Evolutionary conservation across 805 yeast species (phyloP).

Genomic region (Isabelozyma heimii): DNA sequence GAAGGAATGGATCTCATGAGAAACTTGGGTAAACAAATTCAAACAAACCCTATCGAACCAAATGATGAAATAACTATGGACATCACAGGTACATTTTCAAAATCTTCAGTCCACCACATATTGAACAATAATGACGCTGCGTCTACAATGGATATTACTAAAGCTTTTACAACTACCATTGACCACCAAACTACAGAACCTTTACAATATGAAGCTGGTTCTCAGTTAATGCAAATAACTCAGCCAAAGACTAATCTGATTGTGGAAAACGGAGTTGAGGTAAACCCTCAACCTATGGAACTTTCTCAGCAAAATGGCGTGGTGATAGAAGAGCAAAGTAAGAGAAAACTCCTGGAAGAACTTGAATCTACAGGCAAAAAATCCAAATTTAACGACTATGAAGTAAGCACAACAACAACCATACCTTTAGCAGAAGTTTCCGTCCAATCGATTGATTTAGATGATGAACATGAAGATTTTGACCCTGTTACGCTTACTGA

Average conservation of each 20-base stretch:
- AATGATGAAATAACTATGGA: constrained; percentile 4
- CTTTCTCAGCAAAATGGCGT: constrained; percentile 12
- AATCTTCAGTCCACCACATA: not conserved
- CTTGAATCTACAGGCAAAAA: constrained; percentile 9
- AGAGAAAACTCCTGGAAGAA: not conserved
- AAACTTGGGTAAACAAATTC: not conserved
- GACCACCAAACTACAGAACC: not conserved
- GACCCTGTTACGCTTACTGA: constrained; percentile 33
- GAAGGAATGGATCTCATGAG: not conserved
- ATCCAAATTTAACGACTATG: not conserved
- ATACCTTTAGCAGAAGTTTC: constrained; percentile 25
- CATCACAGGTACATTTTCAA: not conserved
- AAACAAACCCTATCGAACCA: not conserved
- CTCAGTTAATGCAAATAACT: constrained; percentile 11
- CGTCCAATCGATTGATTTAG: constrained; percentile 6
- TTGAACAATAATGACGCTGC: not conserved
- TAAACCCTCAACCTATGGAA: constrained; percentile 18
- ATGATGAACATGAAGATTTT: constrained; percentile 20
- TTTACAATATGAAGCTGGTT: not conserved
- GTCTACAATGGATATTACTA: not conserved
- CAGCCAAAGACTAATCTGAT: constrained; percentile 3
- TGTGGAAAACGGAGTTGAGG: constrained; percentile 1
- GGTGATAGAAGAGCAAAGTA: not conserved
- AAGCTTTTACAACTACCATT: not conserved
- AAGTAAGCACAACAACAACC: constrained; percentile 15